Base-by-base conservation (phyloP, 2,329 filamentous ascomycete species). In the Fusarium sp. region DNA sequence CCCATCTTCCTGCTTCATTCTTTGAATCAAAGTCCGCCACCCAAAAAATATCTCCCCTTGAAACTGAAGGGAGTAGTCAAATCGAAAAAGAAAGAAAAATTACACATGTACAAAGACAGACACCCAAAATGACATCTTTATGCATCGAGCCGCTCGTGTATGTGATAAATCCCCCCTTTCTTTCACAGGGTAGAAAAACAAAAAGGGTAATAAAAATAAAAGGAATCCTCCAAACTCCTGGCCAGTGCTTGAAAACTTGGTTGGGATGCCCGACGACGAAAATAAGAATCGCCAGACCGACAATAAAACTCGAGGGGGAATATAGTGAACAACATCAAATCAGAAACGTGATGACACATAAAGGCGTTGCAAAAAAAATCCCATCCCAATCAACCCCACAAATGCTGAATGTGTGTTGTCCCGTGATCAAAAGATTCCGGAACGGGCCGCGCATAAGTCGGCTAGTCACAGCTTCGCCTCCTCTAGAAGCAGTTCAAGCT, bases 401-500 rank as follows among this genome's bases (percentile, higher is more conserved):
- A 51, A 52, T 60, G 49, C 59, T 42, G 57, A 68, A 49, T 54
- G 19, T 27, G 48, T 25, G 55, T 45, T 45, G 48, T 42, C 48
- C 52, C 44, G 27, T 49, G 29, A 74, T 74, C 51, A 25, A 29
- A 29, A n/a, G 37, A 42, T 61, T 73, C 63, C 52, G 59, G 37
- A 39, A 25, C n/a, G 15, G 59, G 54, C 61, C 52, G 59, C 58
- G 12, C 6, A 46, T 46, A 55, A 42, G 39, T 58, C 69, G 48
- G 61, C 60, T 64, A 65, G 54, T 73, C 60, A 67, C 74, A 72
- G 72, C 70, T 71, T 57, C 76, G 72, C 75, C 77, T 70, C 77
- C 60, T 69, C 83, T 94, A 98, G 87, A 99, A 99, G 88, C 96
- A 99, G 86, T 98, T 98, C 83, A 99, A 88, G 75, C 93, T 95